Evolutionary conservation across 768 basidiomycete genomes (phyloP), one percentile per base, ranked within the genome.

Genomic region (Lactarius hatsudake): DNA sequence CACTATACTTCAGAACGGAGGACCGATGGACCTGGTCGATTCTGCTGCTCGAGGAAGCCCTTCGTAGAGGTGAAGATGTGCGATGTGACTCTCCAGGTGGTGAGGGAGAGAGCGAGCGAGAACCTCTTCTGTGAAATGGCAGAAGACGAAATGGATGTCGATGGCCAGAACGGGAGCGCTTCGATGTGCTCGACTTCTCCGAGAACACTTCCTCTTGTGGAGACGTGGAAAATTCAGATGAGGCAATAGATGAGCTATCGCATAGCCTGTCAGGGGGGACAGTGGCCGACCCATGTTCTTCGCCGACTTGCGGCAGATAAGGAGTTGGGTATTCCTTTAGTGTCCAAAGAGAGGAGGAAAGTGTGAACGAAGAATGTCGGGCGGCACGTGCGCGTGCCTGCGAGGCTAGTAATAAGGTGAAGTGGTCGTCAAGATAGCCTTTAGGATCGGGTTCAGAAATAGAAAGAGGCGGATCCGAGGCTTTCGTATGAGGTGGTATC

Each of bases 381-480:
- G 56, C 48, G 12, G 62, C 62, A 10, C 66, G 67, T 26, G 59
- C 62, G 18, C 63, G 67, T 3, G 58, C 53, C 28, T 68, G 63
- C 1, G 67, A 64, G n/a, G 57, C 63, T 18, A 68, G 53, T 13
- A 64, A 38, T 6, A 26, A 43, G 17, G 63, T 30, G 28, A n/a
- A 40, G n/a, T 30, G 67, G 26, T 59, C 26, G 13, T 53, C 54
- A 56, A 20, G 9, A 30, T 30, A 23, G 26, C 32, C 9, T 42
- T 26, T 38, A 17, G 28, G 36, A 1, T 43, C 10, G 5, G 56
- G 5, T 20, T 20, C 3, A 10, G 18, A 36, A 34, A n/a, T 20
- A 32, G 61, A 34, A 28, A 51, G 38, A 10, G 8, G 28, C 9
- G 18, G 32, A n/a, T 66, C 53, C 6, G 23, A 61, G 23, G 23